phyloP scores from a whole-genome alignment of 2,329 filamentous ascomycete species.

The Curvularia verruculosa region DNA sequence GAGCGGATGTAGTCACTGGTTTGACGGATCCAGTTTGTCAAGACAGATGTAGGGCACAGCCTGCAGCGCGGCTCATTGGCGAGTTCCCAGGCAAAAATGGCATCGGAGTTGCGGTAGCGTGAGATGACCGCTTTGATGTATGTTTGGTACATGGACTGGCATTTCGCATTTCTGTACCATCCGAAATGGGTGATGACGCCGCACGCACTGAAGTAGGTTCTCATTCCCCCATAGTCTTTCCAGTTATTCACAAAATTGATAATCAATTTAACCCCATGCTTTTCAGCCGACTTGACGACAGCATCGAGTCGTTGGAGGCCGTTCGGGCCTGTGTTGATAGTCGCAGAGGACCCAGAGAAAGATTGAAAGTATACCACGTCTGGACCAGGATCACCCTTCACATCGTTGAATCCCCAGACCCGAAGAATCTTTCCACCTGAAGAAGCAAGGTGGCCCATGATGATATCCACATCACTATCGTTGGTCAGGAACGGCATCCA shows the following conservation, averaged over 20 bases:
- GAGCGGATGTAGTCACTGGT: slow-evolving; percentile 68
- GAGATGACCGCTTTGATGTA: slow-evolving; percentile 66
- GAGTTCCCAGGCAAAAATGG: slow-evolving; percentile 72
- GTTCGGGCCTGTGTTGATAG: slow-evolving; percentile 68
- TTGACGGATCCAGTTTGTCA: slow-evolving; percentile 65
- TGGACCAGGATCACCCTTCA: slow-evolving; percentile 51
- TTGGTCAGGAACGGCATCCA: slow-evolving; percentile 62
- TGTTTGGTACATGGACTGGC: slow-evolving; percentile 62
- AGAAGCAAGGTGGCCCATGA: slow-evolving; percentile 53
- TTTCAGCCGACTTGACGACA: slow-evolving; percentile 66
- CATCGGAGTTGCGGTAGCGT: slow-evolving; percentile 63
- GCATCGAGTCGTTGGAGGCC: slow-evolving; percentile 70
- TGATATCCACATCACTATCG: slow-evolving; percentile 61
- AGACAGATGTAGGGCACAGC: slow-evolving; percentile 62
- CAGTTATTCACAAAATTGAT: slow-evolving; percentile 73
- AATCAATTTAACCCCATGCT: slow-evolving; percentile 66
- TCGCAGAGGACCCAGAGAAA: slow-evolving; percentile 56
- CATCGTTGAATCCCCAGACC: slow-evolving; percentile 69
- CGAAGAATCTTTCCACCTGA: slow-evolving; percentile 65
- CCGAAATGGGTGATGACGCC: slow-evolving; percentile 57
- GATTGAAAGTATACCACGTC: slow-evolving; percentile 62
- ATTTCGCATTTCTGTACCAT: slow-evolving; percentile 62
- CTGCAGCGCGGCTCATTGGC: slow-evolving; percentile 70
- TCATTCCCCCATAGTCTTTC: slow-evolving; percentile 70
- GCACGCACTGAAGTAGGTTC: slow-evolving; percentile 62